Percentiles rank a stretch among this genome's conserved stretches.
Evolutionary conservation across 805 yeast genomes (phyloP).

Genomic region (Sugiyamaella lignohabitans): DNA sequence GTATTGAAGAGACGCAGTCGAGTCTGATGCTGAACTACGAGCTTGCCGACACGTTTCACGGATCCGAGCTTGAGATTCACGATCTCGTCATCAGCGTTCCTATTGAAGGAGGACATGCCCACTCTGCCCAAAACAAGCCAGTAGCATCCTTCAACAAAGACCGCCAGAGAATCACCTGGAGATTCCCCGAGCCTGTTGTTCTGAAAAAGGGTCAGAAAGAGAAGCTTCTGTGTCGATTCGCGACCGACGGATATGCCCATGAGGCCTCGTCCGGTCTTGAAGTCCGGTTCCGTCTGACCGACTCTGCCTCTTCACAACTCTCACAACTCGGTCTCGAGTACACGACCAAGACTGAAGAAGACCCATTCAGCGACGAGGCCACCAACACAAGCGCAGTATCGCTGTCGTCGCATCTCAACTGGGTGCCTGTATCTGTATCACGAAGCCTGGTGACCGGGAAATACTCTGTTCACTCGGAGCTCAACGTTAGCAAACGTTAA

Average conservation of each 20-base stretch:
- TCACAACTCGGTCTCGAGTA: constrained; percentile 9
- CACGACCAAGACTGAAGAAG: constrained; percentile 5
- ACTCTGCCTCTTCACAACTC: background rate
- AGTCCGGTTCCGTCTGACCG: constrained; percentile 32
- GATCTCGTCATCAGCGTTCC: constrained; percentile 58
- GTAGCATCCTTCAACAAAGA: constrained; percentile 87
- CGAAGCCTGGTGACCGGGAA: constrained; percentile 15
- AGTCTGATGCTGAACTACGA: constrained; percentile 71
- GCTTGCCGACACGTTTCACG: constrained; percentile 44
- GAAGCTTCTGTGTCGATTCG: constrained; percentile 77
- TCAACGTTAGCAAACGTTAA: constrained; percentile 14
- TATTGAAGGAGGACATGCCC: constrained; percentile 49
- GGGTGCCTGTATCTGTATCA: constrained; percentile 13
- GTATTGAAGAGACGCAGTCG: constrained; percentile 76
- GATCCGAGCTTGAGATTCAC: constrained; percentile 36
- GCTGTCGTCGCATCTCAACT: background rate
- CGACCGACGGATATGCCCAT: constrained; percentile 63
- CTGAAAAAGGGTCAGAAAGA: constrained; percentile 44
- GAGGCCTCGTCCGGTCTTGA: constrained; percentile 73
- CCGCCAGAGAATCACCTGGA: constrained; percentile 82
- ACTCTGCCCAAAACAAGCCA: constrained; percentile 82
- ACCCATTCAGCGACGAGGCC: constrained; percentile 17
- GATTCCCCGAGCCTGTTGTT: constrained; percentile 38
- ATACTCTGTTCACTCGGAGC: constrained; percentile 16
- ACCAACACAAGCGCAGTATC: constrained; percentile 4